phyloP scores from a whole-genome alignment of 2,329 filamentous ascomycete genomes.

The Cryoendolithus antarcticus region DNA sequence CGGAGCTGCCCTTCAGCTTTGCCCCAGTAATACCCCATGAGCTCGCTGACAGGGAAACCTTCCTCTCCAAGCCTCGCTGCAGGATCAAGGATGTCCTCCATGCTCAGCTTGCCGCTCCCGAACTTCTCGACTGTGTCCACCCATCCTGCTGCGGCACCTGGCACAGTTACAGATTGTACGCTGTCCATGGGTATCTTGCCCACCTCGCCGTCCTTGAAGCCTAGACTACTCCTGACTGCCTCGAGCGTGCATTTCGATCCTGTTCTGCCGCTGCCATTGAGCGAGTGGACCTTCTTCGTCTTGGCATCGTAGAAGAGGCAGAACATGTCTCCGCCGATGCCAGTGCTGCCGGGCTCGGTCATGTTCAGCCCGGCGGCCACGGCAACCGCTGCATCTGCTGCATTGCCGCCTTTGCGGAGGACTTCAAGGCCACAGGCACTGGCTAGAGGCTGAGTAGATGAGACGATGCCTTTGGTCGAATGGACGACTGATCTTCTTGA shows the following conservation, averaged over 20 bases:
- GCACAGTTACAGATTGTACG: conserved; percentile 73
- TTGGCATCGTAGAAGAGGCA: conserved; percentile 82
- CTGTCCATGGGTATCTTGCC: conserved; percentile 60
- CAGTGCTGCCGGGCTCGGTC: conserved; percentile 84
- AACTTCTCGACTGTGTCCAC: conserved; percentile 78
- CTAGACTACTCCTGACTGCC: conserved; percentile 56
- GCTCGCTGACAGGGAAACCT: conserved; percentile 79
- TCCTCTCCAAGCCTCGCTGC: conserved; percentile 78
- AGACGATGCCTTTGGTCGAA: conserved; percentile 81
- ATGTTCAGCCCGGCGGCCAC: conserved; percentile 87
- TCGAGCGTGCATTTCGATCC: conserved; percentile 58
- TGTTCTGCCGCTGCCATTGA: conserved; percentile 89
- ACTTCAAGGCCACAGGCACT: conserved; percentile 77
- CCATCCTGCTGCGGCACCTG: conserved; percentile 88
- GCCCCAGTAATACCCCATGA: conserved; percentile 73
- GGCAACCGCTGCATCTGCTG: conserved; percentile 91
- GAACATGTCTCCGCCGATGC: conserved; percentile 96
- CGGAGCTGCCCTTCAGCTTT: conserved; percentile 51
- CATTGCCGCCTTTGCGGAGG: conserved; percentile 81
- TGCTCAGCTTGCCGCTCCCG: conserved; percentile 68
- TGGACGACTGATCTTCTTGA: conserved; percentile 86
- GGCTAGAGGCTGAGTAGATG: conserved; percentile 80
- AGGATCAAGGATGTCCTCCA: conserved; percentile 68
- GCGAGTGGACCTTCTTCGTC: conserved; percentile 65
- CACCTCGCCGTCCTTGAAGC: conserved; percentile 44